Evolutionary conservation across 1,139 yeast genomes (phyloP).

Genomic region (Suhomyces bokatorum): DNA sequence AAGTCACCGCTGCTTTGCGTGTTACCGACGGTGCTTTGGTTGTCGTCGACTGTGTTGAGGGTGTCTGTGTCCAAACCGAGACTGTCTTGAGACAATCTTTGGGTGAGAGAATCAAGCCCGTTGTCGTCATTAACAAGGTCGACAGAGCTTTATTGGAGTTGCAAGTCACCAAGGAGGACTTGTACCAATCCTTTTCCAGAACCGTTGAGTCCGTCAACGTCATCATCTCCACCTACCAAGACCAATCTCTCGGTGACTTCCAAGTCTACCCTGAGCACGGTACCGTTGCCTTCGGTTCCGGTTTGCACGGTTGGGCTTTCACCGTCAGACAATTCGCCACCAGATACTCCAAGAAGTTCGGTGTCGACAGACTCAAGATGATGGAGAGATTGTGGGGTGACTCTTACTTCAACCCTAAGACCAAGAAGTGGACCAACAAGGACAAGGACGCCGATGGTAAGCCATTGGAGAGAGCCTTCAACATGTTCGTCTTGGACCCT

Average conservation of each 20-base stretch:
- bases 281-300: conserved; percentile 99
- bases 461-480: conserved; percentile 97
- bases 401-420: conserved; percentile 99
- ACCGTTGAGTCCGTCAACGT: conserved; percentile 99
- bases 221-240: conserved; percentile 93
- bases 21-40: conserved; percentile 99
- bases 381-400: conserved; percentile 99
- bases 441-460: conserved; percentile 95
- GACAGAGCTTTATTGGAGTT: conserved; percentile 99
- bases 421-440: conserved; percentile 99
- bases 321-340: conserved; percentile 98
- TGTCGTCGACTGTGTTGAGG: conserved; percentile 98
- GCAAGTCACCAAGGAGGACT: conserved; percentile 98
- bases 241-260: conserved; percentile 87
- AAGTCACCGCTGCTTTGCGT: conserved; percentile 99
- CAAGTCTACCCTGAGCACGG: conserved; percentile 99
- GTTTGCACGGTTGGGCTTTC: conserved; percentile 99
- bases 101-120: conserved; percentile 99
- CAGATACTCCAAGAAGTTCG: conserved; percentile 98
- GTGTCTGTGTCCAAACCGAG: conserved; percentile 99
- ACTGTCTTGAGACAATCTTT: conserved; percentile 99
- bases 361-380: conserved; percentile 98
- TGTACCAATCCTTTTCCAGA: conserved; percentile 97
- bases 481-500: conserved; percentile 98
- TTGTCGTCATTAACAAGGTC: conserved; percentile 97